Conservation (phyloP, 2,329 filamentous ascomycete species). For the Fusarium armeniacum region DNA sequence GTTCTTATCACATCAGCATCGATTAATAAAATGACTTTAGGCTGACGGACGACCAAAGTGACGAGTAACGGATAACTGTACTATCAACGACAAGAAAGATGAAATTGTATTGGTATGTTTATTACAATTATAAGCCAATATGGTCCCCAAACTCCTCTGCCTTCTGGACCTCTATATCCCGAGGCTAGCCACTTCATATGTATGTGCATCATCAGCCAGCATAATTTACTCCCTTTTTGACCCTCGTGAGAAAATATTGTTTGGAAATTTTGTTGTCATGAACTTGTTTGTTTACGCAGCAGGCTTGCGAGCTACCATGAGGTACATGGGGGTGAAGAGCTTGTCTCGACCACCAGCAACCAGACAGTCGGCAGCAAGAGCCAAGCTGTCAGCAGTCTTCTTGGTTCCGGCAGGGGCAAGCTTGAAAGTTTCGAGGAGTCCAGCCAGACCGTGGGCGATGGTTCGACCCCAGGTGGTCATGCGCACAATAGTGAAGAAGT, state of each 20-base stretch:
- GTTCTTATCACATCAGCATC: constrained; percentile 1
- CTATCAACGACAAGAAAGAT: constrained; percentile 23
- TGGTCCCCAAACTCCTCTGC: constrained; percentile 42
- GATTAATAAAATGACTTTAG: not conserved
- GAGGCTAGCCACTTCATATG: constrained; percentile 38
- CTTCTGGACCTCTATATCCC: constrained; percentile 35
- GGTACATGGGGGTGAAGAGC: constrained; percentile 98
- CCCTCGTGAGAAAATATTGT: constrained; percentile 33
- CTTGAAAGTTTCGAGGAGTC: constrained; percentile 79
- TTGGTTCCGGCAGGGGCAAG: constrained; percentile 86
- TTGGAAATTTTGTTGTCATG: constrained; percentile 23
- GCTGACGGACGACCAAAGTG: not conserved
- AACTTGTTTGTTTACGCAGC: constrained; percentile 38
- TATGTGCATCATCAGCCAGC: constrained; percentile 43
- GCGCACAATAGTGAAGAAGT: constrained; percentile 85
- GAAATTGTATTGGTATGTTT: constrained; percentile 39
- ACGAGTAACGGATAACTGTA: not conserved
- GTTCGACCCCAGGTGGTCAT: constrained; percentile 90
- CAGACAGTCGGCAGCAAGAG: constrained; percentile 83
- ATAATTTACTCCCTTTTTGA: constrained; percentile 33
- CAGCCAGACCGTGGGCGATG: constrained; percentile 81
- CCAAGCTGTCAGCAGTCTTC: constrained; percentile 94
- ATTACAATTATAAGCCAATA: constrained; percentile 52
- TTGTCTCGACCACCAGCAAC: constrained; percentile 89
- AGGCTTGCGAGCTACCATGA: constrained; percentile 95